These are phyloP conservation scores for Hemileccinum impolitum DNA, from an alignment of 768 basidiomycete genomes.

Conservation along the genomic window DNA sequence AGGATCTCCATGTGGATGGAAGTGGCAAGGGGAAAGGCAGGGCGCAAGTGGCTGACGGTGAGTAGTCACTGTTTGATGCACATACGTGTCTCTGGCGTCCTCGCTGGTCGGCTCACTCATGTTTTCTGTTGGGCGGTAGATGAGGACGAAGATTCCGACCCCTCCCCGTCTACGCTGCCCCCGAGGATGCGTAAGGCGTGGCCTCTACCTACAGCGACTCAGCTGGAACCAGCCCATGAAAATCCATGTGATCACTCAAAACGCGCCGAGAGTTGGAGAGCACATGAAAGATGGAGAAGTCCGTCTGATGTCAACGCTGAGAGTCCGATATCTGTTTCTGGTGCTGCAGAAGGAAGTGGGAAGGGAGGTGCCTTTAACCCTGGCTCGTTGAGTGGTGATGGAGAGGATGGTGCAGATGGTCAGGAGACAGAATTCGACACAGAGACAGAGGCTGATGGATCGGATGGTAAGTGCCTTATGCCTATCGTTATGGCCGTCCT, in stretches of 20 bases:
- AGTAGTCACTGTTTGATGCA: slow-evolving; percentile 9
- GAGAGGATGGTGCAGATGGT: slow-evolving; percentile 17
- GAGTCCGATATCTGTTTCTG: slow-evolving; percentile 15
- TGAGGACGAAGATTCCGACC: slow-evolving; percentile 12
- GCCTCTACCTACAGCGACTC: slow-evolving; percentile 21
- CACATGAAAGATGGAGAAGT: slow-evolving; percentile 23
- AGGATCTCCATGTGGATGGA: background rate
- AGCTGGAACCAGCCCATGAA: slow-evolving; percentile 6
- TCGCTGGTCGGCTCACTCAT: background rate
- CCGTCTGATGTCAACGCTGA: slow-evolving; percentile 17
- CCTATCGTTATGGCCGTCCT: background rate
- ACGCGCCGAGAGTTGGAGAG: slow-evolving; percentile 7
- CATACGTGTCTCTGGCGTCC: background rate
- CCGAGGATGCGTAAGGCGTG: slow-evolving; percentile 61
- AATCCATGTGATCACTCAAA: background rate
- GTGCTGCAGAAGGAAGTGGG: slow-evolving; percentile 2
- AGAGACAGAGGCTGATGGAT: slow-evolving; percentile 27
- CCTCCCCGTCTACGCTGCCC: slow-evolving; percentile 38
- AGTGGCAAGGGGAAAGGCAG: slow-evolving; percentile 18
- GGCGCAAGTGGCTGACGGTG: slow-evolving; percentile 19
- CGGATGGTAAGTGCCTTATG: slow-evolving; percentile 18
- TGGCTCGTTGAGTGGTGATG: background rate
- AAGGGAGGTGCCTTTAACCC: background rate
- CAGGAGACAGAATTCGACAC: slow-evolving; percentile 33
- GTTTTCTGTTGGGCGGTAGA: slow-evolving; percentile 2